phyloP scores from a whole-genome alignment of 129 eudicot genomes.

The Tagetes erecta region DNA sequence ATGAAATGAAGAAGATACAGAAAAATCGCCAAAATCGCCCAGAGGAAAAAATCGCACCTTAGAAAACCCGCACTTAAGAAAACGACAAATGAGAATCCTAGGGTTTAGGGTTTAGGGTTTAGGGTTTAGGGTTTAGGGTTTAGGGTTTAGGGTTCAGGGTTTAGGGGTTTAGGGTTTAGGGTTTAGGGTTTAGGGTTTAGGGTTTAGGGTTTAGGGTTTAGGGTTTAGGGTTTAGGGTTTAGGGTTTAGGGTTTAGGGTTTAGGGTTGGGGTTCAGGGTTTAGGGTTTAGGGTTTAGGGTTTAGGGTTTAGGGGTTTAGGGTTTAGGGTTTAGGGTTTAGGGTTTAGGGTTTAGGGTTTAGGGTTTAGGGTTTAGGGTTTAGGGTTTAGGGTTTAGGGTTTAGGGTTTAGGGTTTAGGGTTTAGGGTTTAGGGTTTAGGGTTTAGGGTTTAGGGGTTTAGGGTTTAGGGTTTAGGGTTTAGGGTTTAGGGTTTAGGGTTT shows the following conservation, averaged over 20 bases:
- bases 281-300: slow-evolving; percentile 10
- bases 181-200: slow-evolving; percentile 4
- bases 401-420: neutral
- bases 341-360: neutral
- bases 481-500: too few species aligned
- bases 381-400: neutral
- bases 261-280: too few species aligned
- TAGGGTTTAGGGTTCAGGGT: neutral
- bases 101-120: too few species aligned
- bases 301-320: neutral
- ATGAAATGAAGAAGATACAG: too few species aligned
- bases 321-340: neutral
- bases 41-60: neutral
- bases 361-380: slow-evolving; percentile 2
- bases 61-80: too few species aligned
- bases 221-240: slow-evolving; percentile 9
- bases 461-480: neutral
- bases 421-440: slow-evolving; percentile 14
- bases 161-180: neutral
- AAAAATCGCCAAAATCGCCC: neutral
- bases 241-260: too few species aligned
- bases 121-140: too few species aligned
- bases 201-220: slow-evolving; percentile 15
- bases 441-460: slow-evolving; percentile 11
- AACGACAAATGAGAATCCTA: neutral